Evolutionary conservation across 805 yeast genomes (phyloP), one percentile per base, ranked within the genome.

Genomic region (Trichomonascus vanleenenianus): DNA sequence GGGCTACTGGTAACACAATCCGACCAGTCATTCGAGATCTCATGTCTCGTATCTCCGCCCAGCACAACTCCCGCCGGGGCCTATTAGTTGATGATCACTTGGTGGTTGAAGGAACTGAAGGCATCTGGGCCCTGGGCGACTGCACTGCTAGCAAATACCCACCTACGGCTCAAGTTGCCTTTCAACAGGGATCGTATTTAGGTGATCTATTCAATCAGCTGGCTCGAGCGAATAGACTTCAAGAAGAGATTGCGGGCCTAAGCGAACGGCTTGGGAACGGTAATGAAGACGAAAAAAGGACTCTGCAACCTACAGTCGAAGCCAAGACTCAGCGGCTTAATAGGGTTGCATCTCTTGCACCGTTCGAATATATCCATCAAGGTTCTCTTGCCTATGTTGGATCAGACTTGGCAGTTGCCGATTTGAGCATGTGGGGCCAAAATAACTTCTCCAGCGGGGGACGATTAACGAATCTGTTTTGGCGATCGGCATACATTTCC

Each of bases 1-100:
- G 97, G 97, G 97, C 97, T 48, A 89, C 96, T 51, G 97, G 97
- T 70, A 88, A 89, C 66, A 88, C 89, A 45, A 87, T 87, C 53
- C 80, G 97, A 68, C 80, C 78, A 38, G 72, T 91, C 41, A 75
- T 85, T 42, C 72, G 76, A 52, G 75, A 78, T 57, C 71, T 89
- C 59, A 77, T 85, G 65, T 59, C 75, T 39, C 74, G 76, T 65
- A 71, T 91, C 55, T 83, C 85, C 39, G 68, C 58, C 36, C 89
- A 84, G 69, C 81, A 78, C 66, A 79, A 81, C 60, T 87, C 95
- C 40, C 81, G 94, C 71, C 81, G 97, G 66, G 97, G 97, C 51
- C 74, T 89, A 58, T 73, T 87, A 54, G 82, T 91, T 48, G 83
- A 89, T 67, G 95, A 86, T 46, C 81, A 76, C 64, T 70, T 87